A percentile compares a stretch with the other conserved stretches of the same genome.
phyloP scores from a whole-genome alignment of 371 early-diverging fungal genomes.

The Mortierella sp. region DNA sequence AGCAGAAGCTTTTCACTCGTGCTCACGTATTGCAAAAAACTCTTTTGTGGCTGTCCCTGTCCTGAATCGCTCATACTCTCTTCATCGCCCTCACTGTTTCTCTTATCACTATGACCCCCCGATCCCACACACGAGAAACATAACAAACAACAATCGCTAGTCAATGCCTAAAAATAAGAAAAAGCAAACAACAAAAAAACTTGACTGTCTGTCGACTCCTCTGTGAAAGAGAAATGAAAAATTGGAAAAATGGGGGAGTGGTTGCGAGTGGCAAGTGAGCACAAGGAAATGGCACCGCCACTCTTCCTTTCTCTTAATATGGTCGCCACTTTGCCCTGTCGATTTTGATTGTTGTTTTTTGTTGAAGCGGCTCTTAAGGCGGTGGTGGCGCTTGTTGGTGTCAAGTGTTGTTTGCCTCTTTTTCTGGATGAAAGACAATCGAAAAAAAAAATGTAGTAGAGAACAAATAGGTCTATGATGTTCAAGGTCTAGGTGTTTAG shows the following conservation, averaged over 20 bases:
- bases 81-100: too few relatives aligned
- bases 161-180: slow-evolving; percentile 5
- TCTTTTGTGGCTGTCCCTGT: too few relatives aligned
- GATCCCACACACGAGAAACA: not conserved
- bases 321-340: too few relatives aligned
- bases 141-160: not conserved
- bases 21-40: too few relatives aligned
- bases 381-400: not conserved
- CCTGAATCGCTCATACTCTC: too few relatives aligned
- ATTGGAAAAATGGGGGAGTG: not conserved
- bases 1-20: too few relatives aligned
- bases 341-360: slow-evolving; percentile 2
- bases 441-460: not conserved
- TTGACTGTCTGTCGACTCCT: not conserved
- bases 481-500: not conserved
- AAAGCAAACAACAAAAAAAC: not conserved
- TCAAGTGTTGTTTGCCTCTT: not conserved
- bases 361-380: not conserved
- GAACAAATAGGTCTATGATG: not conserved
- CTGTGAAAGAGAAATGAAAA: not conserved
- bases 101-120: not conserved
- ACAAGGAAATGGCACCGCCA: not conserved
- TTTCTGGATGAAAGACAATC: not conserved
- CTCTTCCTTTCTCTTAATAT: not conserved
- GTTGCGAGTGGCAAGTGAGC: not conserved